Percentiles rank a stretch among this genome's conserved stretches.
phyloP scores from a whole-genome alignment of 441 rosid species.

The Dalechampia spathulata region DNA sequence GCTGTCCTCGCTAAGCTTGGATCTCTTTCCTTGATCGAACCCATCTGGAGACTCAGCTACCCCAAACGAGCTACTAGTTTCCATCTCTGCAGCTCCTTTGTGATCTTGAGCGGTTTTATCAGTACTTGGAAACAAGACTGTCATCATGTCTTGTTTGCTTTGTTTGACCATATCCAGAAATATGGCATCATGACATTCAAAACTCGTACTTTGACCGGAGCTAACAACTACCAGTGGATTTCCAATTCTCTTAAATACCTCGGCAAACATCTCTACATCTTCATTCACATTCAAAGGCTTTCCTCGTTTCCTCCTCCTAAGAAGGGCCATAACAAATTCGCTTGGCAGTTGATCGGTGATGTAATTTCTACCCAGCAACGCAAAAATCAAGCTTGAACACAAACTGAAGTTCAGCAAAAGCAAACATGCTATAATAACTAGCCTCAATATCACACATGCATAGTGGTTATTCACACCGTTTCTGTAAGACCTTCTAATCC shows the following conservation, averaged over 20 bases:
- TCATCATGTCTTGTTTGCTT: constrained; percentile 21
- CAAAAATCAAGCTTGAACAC: constrained; percentile 3
- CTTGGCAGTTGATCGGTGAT: constrained; percentile 24
- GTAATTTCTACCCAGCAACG: constrained; percentile 14
- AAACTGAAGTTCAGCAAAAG: constrained; percentile 28
- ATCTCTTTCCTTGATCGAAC: background rate
- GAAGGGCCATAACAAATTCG: constrained; percentile 19
- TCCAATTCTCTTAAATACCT: constrained; percentile 21
- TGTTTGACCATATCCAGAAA: constrained; percentile 24
- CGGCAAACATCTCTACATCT: constrained; percentile 14
- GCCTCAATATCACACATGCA: constrained; percentile 26
- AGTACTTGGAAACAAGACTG: constrained; percentile 19
- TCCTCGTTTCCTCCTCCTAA: background rate
- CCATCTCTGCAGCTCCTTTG: background rate
- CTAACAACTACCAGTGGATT: constrained; percentile 11
- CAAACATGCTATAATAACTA: constrained; percentile 28
- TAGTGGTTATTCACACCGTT: constrained; percentile 11
- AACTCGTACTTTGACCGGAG: background rate
- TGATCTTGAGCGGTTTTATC: background rate
- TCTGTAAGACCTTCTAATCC: constrained; percentile 21
- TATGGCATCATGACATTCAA: constrained; percentile 18
- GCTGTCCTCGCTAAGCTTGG: background rate
- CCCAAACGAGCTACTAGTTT: background rate
- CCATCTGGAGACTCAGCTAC: background rate
- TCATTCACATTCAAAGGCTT: background rate